These are phyloP conservation scores for Yarrowia sp. DNA, from an alignment of 805 yeast genomes.

Conservation along the genomic window DNA sequence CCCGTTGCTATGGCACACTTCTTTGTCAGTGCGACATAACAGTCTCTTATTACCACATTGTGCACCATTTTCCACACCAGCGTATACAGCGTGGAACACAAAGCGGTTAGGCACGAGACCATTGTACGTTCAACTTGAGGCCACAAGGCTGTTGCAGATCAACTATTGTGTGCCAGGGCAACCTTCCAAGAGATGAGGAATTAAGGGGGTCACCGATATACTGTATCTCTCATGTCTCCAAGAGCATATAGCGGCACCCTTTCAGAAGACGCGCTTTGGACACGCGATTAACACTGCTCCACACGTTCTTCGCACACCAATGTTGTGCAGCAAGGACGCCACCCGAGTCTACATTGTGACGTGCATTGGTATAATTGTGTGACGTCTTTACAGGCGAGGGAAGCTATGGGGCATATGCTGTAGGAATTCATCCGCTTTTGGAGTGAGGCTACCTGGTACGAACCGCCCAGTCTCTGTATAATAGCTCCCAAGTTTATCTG, in stretches of 20 bases:
- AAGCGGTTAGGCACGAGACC: background rate
- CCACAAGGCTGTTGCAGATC: background rate
- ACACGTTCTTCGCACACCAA: background rate
- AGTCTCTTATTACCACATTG: background rate
- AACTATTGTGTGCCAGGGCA: background rate
- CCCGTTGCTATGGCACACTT: background rate
- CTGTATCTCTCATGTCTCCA: no score
- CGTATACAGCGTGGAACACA: background rate
- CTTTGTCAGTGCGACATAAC: background rate
- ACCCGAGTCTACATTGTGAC: slow-evolving; percentile 9
- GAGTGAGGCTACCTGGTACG: background rate
- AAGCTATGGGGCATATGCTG: background rate
- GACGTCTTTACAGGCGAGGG: background rate
- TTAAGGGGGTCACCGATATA: no score
- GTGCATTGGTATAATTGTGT: background rate
- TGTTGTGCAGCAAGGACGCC: background rate
- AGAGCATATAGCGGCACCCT: no score
- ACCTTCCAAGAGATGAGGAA: background rate
- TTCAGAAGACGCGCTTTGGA: background rate
- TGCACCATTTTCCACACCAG: background rate
- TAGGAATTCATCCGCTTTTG: background rate
- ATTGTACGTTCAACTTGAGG: background rate
- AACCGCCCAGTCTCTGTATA: no score
- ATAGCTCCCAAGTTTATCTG: no score
- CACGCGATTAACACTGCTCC: background rate